Percentiles rank a stretch among this genome's conserved stretches.
Conservation (phyloP, 345 rosid genomes). For the Microcos paniculata region DNA sequence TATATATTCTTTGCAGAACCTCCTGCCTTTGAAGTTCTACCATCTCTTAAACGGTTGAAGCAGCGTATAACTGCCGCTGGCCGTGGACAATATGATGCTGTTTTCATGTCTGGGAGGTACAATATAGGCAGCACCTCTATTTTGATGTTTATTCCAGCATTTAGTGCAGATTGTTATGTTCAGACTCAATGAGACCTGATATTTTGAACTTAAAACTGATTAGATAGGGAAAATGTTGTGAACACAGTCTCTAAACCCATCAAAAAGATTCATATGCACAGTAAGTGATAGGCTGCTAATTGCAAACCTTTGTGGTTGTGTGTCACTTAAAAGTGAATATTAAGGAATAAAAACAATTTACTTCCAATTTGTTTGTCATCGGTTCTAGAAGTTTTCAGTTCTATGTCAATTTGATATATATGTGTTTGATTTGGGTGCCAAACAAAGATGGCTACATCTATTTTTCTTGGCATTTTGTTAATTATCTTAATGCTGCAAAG, state of each 20-base stretch:
- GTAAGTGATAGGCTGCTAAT: neutral
- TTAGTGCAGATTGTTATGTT: neutral
- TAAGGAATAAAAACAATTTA: neutral
- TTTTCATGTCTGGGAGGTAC: constrained; percentile 98
- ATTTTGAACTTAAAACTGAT: neutral
- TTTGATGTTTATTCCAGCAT: neutral
- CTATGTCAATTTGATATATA: neutral
- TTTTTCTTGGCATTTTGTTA: neutral
- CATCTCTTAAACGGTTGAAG: constrained; percentile 80
- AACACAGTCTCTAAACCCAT: neutral
- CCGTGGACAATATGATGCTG: constrained; percentile 85
- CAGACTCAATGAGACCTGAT: neutral
- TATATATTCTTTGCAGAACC: constrained; percentile 54
- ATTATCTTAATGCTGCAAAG: neutral
- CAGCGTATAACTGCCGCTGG: constrained; percentile 77
- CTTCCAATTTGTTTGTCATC: neutral
- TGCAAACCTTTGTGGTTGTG: neutral
- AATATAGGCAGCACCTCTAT: neutral
- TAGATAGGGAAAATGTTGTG: neutral
- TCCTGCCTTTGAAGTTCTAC: constrained; percentile 92
- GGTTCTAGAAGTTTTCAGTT: neutral
- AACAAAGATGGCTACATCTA: neutral
- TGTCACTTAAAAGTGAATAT: neutral
- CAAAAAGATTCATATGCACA: neutral
- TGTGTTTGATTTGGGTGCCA: neutral